phyloP scores from a whole-genome alignment of 2,329 filamentous ascomycete species.

The Geosmithia putterillii region DNA sequence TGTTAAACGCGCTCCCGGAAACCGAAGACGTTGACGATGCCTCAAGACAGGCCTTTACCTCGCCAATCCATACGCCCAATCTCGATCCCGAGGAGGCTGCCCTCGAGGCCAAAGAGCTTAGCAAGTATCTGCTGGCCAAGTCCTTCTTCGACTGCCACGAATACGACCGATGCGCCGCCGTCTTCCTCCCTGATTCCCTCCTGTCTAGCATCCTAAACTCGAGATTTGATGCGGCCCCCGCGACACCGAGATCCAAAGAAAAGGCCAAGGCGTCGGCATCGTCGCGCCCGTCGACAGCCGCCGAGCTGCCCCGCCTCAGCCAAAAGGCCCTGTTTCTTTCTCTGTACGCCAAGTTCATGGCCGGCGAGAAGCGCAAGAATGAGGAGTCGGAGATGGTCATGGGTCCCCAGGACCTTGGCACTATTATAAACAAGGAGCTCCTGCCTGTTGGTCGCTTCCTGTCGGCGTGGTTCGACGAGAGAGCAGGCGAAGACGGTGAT shows the following conservation, averaged over 20 bases:
- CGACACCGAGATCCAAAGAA: conserved; percentile 47
- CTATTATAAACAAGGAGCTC: conserved; percentile 76
- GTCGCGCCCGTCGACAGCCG: conserved; percentile 8
- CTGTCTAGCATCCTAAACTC: conserved; percentile 53
- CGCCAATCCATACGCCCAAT: conserved; percentile 40
- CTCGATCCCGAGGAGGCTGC: conserved; percentile 59
- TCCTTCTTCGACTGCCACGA: conserved; percentile 92
- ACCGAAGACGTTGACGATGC: conserved; percentile 37
- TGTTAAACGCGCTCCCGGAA: conserved; percentile 71
- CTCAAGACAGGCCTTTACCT: conserved; percentile 20
- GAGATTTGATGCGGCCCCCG: conserved; percentile 19
- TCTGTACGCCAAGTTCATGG: conserved; percentile 83
- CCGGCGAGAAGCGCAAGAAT: conserved; percentile 90
- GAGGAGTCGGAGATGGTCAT: conserved; percentile 97
- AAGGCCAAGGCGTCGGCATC: conserved; percentile 30
- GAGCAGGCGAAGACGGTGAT: conserved; percentile 44
- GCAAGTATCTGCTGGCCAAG: conserved; percentile 81
- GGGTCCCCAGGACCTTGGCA: conserved; percentile 80
- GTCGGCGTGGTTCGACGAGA: conserved; percentile 67
- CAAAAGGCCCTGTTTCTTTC: conserved; percentile 89
- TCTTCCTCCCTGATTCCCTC: conserved; percentile 73
- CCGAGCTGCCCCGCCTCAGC: conserved; percentile 48
- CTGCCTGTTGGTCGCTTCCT: conserved; percentile 62
- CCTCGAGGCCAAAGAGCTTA: conserved; percentile 67
- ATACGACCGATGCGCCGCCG: conserved; percentile 82